phyloP scores from a whole-genome alignment of 768 basidiomycete species.

The Amanita jacksonii region DNA sequence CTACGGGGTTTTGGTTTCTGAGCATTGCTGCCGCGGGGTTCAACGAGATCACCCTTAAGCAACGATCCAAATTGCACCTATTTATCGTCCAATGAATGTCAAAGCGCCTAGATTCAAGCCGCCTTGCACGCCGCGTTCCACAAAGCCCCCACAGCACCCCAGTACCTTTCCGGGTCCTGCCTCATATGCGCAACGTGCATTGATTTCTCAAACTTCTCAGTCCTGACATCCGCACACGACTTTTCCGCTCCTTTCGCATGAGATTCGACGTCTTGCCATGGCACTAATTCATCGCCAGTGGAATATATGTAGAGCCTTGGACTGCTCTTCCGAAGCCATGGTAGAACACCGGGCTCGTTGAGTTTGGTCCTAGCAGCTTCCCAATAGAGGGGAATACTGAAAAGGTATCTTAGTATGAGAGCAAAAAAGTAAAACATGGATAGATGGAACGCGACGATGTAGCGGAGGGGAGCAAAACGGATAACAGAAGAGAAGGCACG shows the following conservation, averaged over 20 bases:
- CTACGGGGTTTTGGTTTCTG: too few relatives aligned
- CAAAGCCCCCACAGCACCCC: conserved; percentile 26
- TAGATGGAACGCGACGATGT: not conserved
- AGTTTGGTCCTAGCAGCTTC: conserved; percentile 17
- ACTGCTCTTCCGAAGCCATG: conserved; percentile 29
- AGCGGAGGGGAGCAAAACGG: not conserved
- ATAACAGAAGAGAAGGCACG: conserved; percentile 11
- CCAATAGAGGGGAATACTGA: not conserved
- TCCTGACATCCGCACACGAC: conserved; percentile 23
- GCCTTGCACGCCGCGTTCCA: conserved; percentile 25
- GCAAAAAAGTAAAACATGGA: not conserved
- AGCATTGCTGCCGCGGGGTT: too few relatives aligned
- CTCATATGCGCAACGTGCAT: conserved; percentile 38
- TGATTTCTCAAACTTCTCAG: conserved; percentile 30
- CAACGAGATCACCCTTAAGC: too few relatives aligned
- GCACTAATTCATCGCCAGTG: conserved; percentile 30
- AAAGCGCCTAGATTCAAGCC: too few relatives aligned
- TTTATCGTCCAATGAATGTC: too few relatives aligned
- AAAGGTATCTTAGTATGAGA: not conserved
- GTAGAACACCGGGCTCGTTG: conserved; percentile 23
- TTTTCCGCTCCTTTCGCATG: conserved; percentile 24
- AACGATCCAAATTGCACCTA: too few relatives aligned
- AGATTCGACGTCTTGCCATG: conserved; percentile 23
- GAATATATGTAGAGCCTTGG: conserved; percentile 40
- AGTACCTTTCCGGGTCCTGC: conserved; percentile 33